Conservation (phyloP, 2,329 filamentous ascomycete species). For the Onygena corvina region DNA sequence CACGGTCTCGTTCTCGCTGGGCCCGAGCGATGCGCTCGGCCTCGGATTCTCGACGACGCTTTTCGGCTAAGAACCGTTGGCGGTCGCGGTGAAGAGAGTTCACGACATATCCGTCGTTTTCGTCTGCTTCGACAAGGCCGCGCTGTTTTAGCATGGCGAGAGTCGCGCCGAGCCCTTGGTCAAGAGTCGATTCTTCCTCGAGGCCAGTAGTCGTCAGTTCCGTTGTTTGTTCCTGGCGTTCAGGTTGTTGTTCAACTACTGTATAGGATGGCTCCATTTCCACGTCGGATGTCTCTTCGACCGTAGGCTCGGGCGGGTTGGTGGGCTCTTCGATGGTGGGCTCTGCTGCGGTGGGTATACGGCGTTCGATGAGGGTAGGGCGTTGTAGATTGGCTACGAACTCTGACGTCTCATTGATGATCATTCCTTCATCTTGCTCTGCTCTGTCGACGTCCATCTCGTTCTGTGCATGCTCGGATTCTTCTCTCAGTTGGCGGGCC, state of each 20-base stretch:
- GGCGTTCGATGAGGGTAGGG: conserved; percentile 46
- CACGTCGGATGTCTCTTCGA: conserved; percentile 43
- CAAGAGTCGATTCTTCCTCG: conserved; percentile 72
- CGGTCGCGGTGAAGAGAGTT: conserved; percentile 59
- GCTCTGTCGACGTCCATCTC: conserved; percentile 49
- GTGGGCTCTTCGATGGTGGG: conserved; percentile 24
- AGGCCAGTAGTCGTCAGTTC: conserved; percentile 55
- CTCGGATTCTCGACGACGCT: conserved; percentile 62
- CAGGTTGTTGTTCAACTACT: conserved; percentile 40
- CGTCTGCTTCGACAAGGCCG: conserved; percentile 57
- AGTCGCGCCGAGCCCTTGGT: conserved; percentile 67
- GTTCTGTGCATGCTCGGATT: conserved; percentile 37
- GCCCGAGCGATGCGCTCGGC: conserved; percentile 66
- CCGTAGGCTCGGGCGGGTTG: conserved; percentile 26
- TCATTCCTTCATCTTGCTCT: conserved; percentile 50
- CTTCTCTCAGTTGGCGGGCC: conserved; percentile 62
- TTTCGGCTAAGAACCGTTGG: conserved; percentile 67
- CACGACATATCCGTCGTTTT: conserved; percentile 44
- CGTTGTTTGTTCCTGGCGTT: conserved; percentile 38
- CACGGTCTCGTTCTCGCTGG: conserved; percentile 80
- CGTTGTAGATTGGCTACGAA: conserved; percentile 80
- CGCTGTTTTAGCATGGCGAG: conserved; percentile 74
- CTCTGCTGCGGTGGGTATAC: conserved; percentile 25
- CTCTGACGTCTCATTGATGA: conserved; percentile 93
- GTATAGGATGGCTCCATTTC: conserved; percentile 44